Base-by-base conservation (phyloP, 2,329 filamentous ascomycete species). In the Fusarium sp. region DNA sequence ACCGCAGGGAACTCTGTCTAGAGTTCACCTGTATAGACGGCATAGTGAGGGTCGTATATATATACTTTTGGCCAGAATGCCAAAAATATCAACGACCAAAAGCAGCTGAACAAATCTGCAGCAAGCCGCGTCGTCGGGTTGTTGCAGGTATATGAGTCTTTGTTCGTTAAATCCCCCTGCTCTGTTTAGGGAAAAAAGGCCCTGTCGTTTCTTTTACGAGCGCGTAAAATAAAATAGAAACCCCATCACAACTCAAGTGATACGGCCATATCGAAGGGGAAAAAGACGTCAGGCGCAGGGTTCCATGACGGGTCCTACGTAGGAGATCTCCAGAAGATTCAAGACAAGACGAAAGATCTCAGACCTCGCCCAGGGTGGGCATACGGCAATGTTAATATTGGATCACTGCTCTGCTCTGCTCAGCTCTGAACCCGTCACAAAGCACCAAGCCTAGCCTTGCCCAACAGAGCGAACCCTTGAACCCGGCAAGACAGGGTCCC, bases 321-420 rank as follows among this genome's bases (percentile, higher is more conserved):
- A 73, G 61, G 48, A 58, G 63, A 74, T 69, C 68, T 72, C 57
- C 47, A 44, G 32, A 42, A 63, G 63, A 63, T 63, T 53, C 53
- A 28, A 66, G 41, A 44, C 61, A 53, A 59, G 59, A 60, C 70
- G 66, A 59, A 72, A 66, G 74, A 76, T 74, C 71, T 58, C 30
- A 38, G 55, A 51, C 70, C 20, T 63, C 51, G n/a, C 24, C 59
- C 58, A 47, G 74, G 75, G 64, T 66, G 70, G 67, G 44, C 47
- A 59, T 41, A 38, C 5, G 30, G 53, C 62, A 63, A 53, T 74
- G 75, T 73, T 78, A 77, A 78, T 78, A 78, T 75, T 65, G 66
- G 44, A 36, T 58, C 38, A 15, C 39, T 30, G 15, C 6, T 18
- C 42, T 17, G 10, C 24, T 26, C 39, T 30, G 20, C 12, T 35